A percentile compares a stretch with the other conserved stretches of the same genome.
These are phyloP conservation scores for Gloeophyllum trabeum DNA, from an alignment of 768 basidiomycete species.

Conservation along the genomic window DNA sequence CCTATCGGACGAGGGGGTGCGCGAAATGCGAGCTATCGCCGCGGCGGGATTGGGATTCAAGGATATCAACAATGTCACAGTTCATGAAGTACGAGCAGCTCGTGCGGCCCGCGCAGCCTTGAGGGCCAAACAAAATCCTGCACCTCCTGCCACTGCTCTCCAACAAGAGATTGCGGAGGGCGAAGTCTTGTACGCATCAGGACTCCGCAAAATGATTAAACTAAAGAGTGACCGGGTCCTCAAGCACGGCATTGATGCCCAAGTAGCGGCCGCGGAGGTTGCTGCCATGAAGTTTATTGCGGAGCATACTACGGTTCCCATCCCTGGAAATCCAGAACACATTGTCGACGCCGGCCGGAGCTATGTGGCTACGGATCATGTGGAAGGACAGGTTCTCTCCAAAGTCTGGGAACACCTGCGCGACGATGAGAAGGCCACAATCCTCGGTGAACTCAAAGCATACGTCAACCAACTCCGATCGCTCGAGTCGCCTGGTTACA, in stretches of 20 bases:
- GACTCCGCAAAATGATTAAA: background rate
- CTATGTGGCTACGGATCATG: slow-evolving; percentile 11
- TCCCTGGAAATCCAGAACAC: slow-evolving; percentile 11
- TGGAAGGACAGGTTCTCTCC: slow-evolving; percentile 7
- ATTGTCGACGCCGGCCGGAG: background rate
- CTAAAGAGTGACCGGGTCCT: background rate
- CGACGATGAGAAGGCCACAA: background rate
- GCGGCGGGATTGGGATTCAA: no score
- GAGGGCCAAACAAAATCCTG: no score
- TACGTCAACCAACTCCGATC: slow-evolving; percentile 8
- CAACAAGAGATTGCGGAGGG: background rate
- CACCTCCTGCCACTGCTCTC: background rate
- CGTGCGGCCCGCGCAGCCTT: no score
- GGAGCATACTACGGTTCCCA: slow-evolving; percentile 13
- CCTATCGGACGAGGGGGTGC: no score
- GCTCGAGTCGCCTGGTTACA: slow-evolving; percentile 7
- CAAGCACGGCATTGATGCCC: background rate
- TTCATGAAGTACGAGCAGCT: no score
- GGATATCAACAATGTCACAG: no score
- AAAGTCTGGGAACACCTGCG: background rate
- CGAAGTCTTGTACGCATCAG: background rate
- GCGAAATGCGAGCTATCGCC: no score
- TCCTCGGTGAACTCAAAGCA: slow-evolving; percentile 4
- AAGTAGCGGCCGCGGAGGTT: slow-evolving; percentile 9
- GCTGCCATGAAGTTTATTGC: slow-evolving; percentile 14